Base-by-base conservation (phyloP, 106 monocot genomes). In the Posidonia australis region DNA sequence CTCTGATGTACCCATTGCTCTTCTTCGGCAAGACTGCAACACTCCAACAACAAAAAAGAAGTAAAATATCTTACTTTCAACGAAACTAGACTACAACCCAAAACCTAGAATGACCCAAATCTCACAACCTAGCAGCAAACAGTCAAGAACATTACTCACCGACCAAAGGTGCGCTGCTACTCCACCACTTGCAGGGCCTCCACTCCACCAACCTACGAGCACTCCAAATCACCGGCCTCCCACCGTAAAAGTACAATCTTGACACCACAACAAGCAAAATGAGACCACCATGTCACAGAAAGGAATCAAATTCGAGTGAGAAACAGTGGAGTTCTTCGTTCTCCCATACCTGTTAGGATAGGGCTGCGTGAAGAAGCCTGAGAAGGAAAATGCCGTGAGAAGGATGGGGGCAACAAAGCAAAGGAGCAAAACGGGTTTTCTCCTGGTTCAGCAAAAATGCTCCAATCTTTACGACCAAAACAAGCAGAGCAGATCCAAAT, bases 141-240 rank as follows among this genome's bases (percentile, higher is more conserved):
- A 55, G 17, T 45, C 31, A 60, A 31, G 19, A 18, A 45, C 46
- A 44, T 51, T n/a, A 28, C 71, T 72, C 25, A 80, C 80, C 67
- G 5, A 41, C 2, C 49, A 57, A 44, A 31, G 74, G 59, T 51
- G 36, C 36, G 36, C 42, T 68, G 0, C 23, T 21, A 46, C 14
- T 78, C 88, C 93, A 93, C 93, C 88, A 93, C 28, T 24, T 20
- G 74, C 93, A 93, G 0, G 85, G 85, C 23, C 81, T 70, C 93
- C 93, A 93, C 42, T 83, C 78, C 16, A 77, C 58, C 12, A 47
- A 55, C 57, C 86, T 72, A 4, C 25, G 61, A 16, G 63, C 74
- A 21, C 53, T 70, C 93, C 89, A 93, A 31, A 93, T 36, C 1
- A 74, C 48, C 1, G 30, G 46, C 62, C 51, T 63, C 61, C 24